A percentile compares a stretch with the other conserved stretches of the same genome.
These are phyloP conservation scores for Astrothelium macrocarpum DNA, from an alignment of 495 filamentous ascomycete species.

Conservation along the genomic window DNA sequence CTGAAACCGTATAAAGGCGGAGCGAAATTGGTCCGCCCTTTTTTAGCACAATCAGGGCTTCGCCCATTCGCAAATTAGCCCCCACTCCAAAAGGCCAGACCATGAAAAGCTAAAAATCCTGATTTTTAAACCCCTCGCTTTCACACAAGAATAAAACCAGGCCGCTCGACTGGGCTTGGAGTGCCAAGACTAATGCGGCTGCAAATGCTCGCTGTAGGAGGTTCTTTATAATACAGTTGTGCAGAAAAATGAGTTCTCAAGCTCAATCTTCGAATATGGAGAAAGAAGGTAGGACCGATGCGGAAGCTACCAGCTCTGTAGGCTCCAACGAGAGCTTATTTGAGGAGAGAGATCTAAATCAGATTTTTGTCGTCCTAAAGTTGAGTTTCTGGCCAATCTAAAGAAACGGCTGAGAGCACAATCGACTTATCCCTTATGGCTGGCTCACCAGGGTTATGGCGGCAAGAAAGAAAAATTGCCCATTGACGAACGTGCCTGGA, in stretches of 20 bases:
- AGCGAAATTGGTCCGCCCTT: constrained; percentile 3
- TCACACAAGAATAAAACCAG: background rate
- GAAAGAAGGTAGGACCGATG: background rate
- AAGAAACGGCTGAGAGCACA: too few relatives aligned
- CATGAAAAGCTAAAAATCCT: background rate
- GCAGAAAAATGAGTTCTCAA: constrained; percentile 1
- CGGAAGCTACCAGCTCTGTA: too few relatives aligned
- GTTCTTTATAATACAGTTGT: background rate
- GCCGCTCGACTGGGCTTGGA: background rate
- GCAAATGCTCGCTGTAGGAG: background rate
- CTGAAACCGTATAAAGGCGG: background rate
- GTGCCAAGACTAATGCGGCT: background rate
- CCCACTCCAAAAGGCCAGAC: background rate
- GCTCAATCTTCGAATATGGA: constrained; percentile 5
- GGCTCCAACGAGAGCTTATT: too few relatives aligned
- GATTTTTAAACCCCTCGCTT: background rate
- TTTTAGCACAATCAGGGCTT: background rate
- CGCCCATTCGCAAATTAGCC: background rate
- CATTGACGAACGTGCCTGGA: too few relatives aligned
- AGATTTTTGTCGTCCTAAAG: too few relatives aligned
- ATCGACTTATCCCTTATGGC: too few relatives aligned
- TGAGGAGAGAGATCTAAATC: too few relatives aligned
- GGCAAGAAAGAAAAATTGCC: too few relatives aligned
- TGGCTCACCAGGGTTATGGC: too few relatives aligned
- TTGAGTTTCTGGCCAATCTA: too few relatives aligned